Evolutionary conservation across 345 rosid species (phyloP).

Genomic region (Dovyalis caffra): DNA sequence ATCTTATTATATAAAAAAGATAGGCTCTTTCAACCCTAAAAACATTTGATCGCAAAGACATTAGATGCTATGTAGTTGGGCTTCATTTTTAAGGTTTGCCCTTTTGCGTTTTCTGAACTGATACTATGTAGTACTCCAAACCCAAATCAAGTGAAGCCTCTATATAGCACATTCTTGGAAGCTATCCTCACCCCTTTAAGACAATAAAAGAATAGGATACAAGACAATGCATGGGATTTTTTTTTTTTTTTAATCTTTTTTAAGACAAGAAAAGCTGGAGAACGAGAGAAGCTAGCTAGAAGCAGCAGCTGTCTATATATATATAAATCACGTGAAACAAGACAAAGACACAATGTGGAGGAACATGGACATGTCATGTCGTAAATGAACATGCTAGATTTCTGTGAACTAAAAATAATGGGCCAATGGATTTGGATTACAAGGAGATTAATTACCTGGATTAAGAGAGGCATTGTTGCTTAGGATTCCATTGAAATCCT

Average conservation of each 20-base stretch:
- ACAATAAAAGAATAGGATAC: too few species aligned
- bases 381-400: neutral
- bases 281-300: neutral
- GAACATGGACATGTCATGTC: neutral
- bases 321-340: neutral
- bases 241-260: neutral
- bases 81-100: too few species aligned
- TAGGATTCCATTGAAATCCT: slow-evolving; percentile 75
- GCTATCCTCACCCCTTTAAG: too few species aligned
- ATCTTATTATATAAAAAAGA: too few species aligned
- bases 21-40: too few species aligned
- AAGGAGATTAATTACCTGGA: slow-evolving; percentile 55
- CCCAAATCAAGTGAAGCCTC: too few species aligned
- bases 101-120: too few species aligned
- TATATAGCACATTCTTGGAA: too few species aligned
- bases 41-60: too few species aligned
- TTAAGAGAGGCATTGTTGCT: slow-evolving; percentile 73
- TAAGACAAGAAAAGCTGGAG: neutral
- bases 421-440: neutral
- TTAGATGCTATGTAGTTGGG: too few species aligned
- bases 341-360: neutral
- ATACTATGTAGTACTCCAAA: too few species aligned
- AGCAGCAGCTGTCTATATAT: neutral
- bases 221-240: too few species aligned
- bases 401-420: neutral